Conservation (phyloP, 2,329 filamentous ascomycete species). For the Epichloe sp. region DNA sequence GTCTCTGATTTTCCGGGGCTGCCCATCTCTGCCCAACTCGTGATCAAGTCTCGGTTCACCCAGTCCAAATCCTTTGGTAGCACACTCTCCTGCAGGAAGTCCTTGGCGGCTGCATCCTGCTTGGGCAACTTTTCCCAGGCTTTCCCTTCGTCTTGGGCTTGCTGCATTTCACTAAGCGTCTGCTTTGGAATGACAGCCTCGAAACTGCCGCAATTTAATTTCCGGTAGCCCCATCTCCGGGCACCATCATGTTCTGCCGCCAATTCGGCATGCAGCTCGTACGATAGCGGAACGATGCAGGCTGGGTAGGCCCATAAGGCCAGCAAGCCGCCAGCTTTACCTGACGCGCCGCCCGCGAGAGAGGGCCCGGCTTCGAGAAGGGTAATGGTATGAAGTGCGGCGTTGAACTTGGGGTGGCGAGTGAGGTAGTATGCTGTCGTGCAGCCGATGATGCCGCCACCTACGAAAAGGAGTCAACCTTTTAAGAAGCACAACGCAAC, state of each 20-base stretch:
- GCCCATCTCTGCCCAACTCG: constrained; percentile 73
- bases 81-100: constrained; percentile 39
- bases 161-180: constrained; percentile 20
- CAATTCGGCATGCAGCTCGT: constrained; percentile 68
- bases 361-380: constrained; percentile 72
- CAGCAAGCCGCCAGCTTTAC: constrained; percentile 85
- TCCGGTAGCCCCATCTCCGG: constrained; percentile 75
- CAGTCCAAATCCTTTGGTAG: constrained; percentile 75
- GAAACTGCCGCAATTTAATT: constrained; percentile 57
- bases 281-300: constrained; percentile 75
- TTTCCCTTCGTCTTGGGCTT: constrained; percentile 21
- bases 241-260: constrained; percentile 72
- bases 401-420: constrained; percentile 69
- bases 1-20: constrained; percentile 55
- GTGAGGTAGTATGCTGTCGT: constrained; percentile 88
- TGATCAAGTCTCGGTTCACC: constrained; percentile 56
- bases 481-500: background rate
- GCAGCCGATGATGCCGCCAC: constrained; percentile 85
- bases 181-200: constrained; percentile 24
- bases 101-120: constrained; percentile 35
- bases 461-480: constrained; percentile 26
- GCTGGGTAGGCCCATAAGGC: constrained; percentile 84
- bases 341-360: constrained; percentile 83
- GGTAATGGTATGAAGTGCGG: constrained; percentile 62
- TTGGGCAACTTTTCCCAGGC: constrained; percentile 51